Base-by-base conservation (phyloP, 169 alveolate genomes). In the Sarcocystis neurona region DNA sequence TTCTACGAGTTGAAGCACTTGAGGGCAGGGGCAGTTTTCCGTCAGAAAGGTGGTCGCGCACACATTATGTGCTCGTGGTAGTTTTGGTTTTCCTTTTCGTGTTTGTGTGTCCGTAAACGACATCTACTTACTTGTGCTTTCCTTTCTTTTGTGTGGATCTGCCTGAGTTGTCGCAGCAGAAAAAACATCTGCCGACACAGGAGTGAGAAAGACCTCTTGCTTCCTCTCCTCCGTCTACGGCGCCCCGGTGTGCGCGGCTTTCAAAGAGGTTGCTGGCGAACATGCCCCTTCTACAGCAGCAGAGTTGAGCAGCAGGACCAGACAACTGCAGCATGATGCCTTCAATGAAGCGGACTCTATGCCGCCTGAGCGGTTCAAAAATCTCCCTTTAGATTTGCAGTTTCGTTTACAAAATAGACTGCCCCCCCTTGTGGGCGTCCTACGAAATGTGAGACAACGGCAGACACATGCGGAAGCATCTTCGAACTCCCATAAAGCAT, bases 211-310 rank as follows among this genome's bases (percentile, higher is more conserved):
- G 43, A 39, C 58, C 27, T 48, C 82, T 12, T 3, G 18, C 56
- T 34, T 72, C 53, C 15, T 72, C 39, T 39, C 39, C 46, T 72
- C 82, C 27, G 82, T 72, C 23, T 72, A 72, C 82, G 82, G 82
- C 56, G 39, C 23, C 56, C 41, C 56, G n/a, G n/a, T n/a, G 56
- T 72, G 82, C 46, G 82, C 50, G 34, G n/a, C 82, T 10, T 53
- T 72, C 10, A n/a, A 72, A 56, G 15, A 15, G 53, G 20, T 72
- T 18, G 58, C 0, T 18, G 46, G 18, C 12, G 82, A 37, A 8
- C 18, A 4, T 12, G 6, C 37, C 34, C 8, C 82, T 12, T 72
- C 56, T 37, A 34, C 39, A 0, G 82, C 32, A 72, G 34, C 58
- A n/a, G n/a, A n/a, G n/a, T n/a, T n/a, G 34, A 18, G 46, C 48